Base-by-base conservation (phyloP, 1,139 yeast genomes). In the Candida pseudoviswanathii region DNA sequence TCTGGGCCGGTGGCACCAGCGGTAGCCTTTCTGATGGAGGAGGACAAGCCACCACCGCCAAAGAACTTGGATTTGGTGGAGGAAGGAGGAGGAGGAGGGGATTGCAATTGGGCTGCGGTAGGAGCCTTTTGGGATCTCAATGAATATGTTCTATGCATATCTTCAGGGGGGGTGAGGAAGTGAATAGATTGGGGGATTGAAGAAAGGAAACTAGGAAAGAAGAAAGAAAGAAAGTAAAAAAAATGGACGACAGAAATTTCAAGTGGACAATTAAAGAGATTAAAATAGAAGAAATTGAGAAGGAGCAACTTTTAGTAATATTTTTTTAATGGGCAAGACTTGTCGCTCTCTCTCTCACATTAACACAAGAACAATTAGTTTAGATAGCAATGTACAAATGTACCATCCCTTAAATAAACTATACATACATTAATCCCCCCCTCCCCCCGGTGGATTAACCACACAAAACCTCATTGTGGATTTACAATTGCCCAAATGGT, bases 101-200 rank as follows among this genome's bases (percentile, higher is more conserved):
- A 82, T 70, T 89, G 96, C 72, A 92, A 73, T 76, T 94, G 97
- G 59, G 96, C 82, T 53, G 98, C 97, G 53, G 98, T 92, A 54
- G 98, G 98, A 42, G 98, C 98, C 73, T 96, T 89, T 51, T 87
- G 75, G 60, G 91, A 85, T 83, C 99, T 91, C 75, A 94, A 81
- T 38, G 98, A 94, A 73, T 94, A 94, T 47, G 99, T 92, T 86
- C 98, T 89, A 82, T 94, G 98, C 99, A 94, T 94, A 60, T 53
- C 77, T 33, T 33, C 22, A 33, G 21, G 7, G 5, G 22, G 5
- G 21, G 16, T 16, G 16, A 16, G 16, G 38, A 16, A n/a, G 24
- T 22, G 16, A 10, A 34, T 6, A 5, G 10, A 11, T 10, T 16
- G 22, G 8, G 22, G 8, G 10, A 94, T 92, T 60, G 53, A 16